Base-by-base conservation (phyloP, 2,329 filamentous ascomycete genomes). In the Aureobasidium vineae region DNA sequence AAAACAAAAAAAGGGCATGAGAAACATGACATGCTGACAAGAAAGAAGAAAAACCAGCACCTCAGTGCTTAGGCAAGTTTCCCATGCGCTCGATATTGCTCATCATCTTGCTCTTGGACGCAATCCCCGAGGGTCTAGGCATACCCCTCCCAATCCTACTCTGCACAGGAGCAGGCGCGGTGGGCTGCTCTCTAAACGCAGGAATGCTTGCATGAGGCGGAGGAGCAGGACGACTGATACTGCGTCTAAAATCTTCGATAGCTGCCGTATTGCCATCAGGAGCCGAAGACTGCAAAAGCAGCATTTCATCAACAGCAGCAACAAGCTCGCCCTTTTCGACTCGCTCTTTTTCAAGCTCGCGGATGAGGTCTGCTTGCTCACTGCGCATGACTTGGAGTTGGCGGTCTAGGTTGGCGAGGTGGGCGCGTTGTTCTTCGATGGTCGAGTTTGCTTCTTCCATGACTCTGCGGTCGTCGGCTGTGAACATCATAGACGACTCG, bases 11-110 rank as follows among this genome's bases (percentile, higher is more conserved):
- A 4, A 23, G 8, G 26, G 31, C 52, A 56, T 56, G 21, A 21
- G 49, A n/a, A 52, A 52, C 49, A 11, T 52, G 16, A 52, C 26
- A 52, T 31, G 26, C 47, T 21, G 15, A 31, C 6, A 50, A 31
- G n/a, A 50, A 52, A n/a, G 26, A 31, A 13, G n/a, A n/a, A 23
- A 11, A 53, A 13, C 10, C 21, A 19, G 4, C 1, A 15, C 10
- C 26, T 52, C 33, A 63, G 31, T 63, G 59, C 21, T 63, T 63
- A 16, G 59, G 45, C 23, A 49, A 45, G 15, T 54, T 54, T 6
- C 91, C 91, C 92, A 96, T 96, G 78, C 88, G 87, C 81, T 96
- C 91, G 75, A 96, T 95, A 21, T 90, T 92, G 72, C 84, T 90
- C 88, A 96, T 88, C 73, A 95, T 89, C 66, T 89, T 87, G 73